A percentile compares a stretch with the other conserved stretches of the same genome.
Evolutionary conservation across 805 yeast species (phyloP).

Genomic region (Grigorovia yakushimaensis): DNA sequence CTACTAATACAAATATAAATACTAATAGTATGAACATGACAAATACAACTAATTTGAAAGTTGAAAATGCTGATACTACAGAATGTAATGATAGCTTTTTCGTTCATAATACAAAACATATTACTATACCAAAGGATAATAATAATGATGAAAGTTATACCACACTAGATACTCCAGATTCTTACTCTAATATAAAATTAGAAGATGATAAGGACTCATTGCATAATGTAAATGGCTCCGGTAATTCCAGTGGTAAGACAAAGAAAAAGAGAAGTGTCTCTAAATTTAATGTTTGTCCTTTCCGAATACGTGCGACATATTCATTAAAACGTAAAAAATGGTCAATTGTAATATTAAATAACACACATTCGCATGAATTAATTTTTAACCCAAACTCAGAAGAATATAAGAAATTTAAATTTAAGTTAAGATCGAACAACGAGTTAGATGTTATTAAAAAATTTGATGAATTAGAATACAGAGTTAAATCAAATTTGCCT

Average conservation of each 20-base stretch:
- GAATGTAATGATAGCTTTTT: conserved; percentile 5
- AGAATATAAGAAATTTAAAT: conserved; percentile 29
- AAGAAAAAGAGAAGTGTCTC: conserved; percentile 27
- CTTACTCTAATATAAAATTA: background rate
- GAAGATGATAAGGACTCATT: background rate
- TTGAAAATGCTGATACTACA: no score
- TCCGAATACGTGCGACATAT: conserved; percentile 54
- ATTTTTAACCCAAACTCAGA: conserved; percentile 28
- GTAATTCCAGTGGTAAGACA: no score
- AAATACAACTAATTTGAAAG: no score
- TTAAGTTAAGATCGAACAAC: conserved; percentile 15
- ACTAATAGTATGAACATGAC: no score
- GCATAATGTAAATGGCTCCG: no score
- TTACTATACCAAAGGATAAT: background rate
- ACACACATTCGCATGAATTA: conserved; percentile 47
- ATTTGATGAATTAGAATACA: conserved; percentile 30
- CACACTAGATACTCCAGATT: no score
- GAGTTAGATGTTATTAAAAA: conserved; percentile 28
- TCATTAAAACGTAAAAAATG: conserved; percentile 43
- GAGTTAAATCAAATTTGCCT: conserved; percentile 25
- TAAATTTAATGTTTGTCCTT: conserved; percentile 41
- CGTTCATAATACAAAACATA: conserved; percentile 6
- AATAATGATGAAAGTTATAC: background rate
- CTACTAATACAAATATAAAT: background rate
- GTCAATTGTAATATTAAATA: conserved; percentile 53